A percentile compares a stretch with the other conserved stretches of the same genome.
Evolutionary conservation across 2,329 filamentous ascomycete species (phyloP).

Genomic region (Penicillium griseofulvum): DNA sequence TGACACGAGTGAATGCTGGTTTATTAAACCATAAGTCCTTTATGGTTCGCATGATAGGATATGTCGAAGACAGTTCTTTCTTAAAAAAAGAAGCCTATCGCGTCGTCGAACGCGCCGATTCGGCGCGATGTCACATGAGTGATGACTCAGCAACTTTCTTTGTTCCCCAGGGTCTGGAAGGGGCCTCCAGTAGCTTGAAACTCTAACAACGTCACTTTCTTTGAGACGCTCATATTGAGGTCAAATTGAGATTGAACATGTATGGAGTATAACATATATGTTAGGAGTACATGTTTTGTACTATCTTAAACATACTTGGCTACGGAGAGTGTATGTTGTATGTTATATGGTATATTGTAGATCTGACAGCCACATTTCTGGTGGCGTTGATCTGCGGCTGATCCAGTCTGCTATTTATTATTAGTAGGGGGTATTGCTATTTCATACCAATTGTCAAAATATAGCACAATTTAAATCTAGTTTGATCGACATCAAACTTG

Average conservation of each 20-base stretch:
- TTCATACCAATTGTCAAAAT: neutral
- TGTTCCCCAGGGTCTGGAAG: neutral
- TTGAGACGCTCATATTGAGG: neutral
- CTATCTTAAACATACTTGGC: neutral
- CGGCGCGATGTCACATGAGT: conserved; percentile 17
- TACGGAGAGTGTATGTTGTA: neutral
- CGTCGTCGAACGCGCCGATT: neutral
- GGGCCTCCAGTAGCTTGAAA: neutral
- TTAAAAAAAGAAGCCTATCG: neutral
- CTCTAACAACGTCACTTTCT: neutral
- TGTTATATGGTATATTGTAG: neutral
- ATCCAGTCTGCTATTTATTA: neutral
- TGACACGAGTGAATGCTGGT: conserved; percentile 23
- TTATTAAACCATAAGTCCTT: conserved; percentile 49
- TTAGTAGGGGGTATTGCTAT: neutral
- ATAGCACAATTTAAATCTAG: neutral
- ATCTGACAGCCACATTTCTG: conserved; percentile 4
- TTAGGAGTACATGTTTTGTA: neutral
- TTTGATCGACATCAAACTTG: neutral
- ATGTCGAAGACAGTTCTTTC: neutral
- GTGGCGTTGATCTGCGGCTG: conserved; percentile 5
- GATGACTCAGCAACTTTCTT: conserved; percentile 1
- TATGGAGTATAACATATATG: too few species aligned
- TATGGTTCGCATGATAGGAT: conserved; percentile 34
- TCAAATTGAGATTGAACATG: neutral